Percentiles rank a stretch among this genome's conserved stretches.
Conservation (phyloP, 352 stramenopile species). For the Globisporangium camurandrum region DNA sequence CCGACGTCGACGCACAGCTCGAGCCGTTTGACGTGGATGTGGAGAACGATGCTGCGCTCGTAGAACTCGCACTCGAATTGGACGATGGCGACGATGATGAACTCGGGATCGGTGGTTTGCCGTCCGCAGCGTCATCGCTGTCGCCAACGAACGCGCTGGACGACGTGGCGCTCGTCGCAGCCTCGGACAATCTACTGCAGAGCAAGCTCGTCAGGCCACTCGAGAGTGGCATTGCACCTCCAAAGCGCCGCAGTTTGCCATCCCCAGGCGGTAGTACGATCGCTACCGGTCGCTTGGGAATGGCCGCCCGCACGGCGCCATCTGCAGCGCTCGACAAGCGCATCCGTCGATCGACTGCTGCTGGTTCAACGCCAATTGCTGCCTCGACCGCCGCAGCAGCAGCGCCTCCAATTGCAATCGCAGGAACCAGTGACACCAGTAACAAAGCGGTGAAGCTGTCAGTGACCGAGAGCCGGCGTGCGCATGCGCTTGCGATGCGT, state of each 20-base stretch:
- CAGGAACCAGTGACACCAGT: constrained; percentile 3
- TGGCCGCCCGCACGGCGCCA: constrained; percentile 24
- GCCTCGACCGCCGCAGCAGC: background rate
- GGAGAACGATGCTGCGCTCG: background rate
- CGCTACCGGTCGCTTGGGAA: constrained; percentile 24
- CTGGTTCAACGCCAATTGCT: background rate
- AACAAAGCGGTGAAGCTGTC: constrained; percentile 23
- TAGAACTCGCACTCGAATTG: background rate
- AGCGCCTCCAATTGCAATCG: too few relatives aligned
- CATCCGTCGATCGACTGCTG: constrained; percentile 8
- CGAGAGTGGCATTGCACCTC: constrained; percentile 11
- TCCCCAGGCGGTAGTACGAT: constrained; percentile 11
- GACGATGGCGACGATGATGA: too few relatives aligned
- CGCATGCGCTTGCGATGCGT: constrained; percentile 26
- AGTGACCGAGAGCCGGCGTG: constrained; percentile 19
- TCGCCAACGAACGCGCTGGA: constrained; percentile 9
- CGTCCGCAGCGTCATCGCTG: too few relatives aligned
- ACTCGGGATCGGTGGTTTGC: too few relatives aligned
- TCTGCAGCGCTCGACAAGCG: constrained; percentile 11
- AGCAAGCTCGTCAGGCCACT: constrained; percentile 11
- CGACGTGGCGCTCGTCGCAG: constrained; percentile 7
- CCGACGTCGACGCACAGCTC: background rate
- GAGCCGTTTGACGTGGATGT: background rate
- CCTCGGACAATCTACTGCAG: background rate
- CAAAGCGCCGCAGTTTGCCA: constrained; percentile 17